Percentiles rank a stretch among this genome's conserved stretches.
phyloP scores from a whole-genome alignment of 441 rosid species.

The Lepidium campestre region DNA sequence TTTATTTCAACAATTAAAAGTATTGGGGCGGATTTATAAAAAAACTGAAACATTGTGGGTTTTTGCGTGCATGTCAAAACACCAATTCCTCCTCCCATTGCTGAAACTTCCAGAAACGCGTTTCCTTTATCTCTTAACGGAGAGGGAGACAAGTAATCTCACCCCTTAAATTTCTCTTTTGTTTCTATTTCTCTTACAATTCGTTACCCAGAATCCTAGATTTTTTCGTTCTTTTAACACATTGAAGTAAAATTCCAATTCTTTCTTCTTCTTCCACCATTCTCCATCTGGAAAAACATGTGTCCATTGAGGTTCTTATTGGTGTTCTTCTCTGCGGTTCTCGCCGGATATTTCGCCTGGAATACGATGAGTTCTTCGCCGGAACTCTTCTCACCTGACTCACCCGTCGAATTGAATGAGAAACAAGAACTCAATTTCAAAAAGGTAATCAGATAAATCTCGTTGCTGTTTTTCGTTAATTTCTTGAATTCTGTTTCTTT shows the following conservation, averaged over 20 bases:
- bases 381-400: conserved; percentile 34
- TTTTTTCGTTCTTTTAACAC: not conserved
- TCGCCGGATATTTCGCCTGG: conserved; percentile 84
- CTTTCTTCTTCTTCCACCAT: not conserved
- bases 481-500: not conserved
- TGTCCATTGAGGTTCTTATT: conserved; percentile 78
- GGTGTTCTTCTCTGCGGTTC: conserved; percentile 78
- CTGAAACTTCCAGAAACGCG: conserved; percentile 26
- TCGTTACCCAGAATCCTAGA: conserved; percentile 12
- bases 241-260: conserved; percentile 3
- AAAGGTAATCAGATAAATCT: conserved; percentile 35
- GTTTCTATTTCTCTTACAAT: not conserved
- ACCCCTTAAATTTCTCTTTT: not conserved
- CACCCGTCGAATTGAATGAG: conserved; percentile 37
- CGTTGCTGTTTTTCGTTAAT: not conserved
- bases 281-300: conserved; percentile 31
- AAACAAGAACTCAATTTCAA: conserved; percentile 38
- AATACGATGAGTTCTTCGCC: conserved; percentile 62
- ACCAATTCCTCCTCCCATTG: conserved; percentile 1
- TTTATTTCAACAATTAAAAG: not conserved
- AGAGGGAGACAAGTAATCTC: conserved; percentile 25
- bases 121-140: conserved; percentile 1
- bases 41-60: not conserved
- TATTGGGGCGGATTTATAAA: not conserved
- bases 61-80: not conserved